Base-by-base conservation (phyloP, 139 green algal species). In the Auxenochlorella pyrenoidosa region DNA sequence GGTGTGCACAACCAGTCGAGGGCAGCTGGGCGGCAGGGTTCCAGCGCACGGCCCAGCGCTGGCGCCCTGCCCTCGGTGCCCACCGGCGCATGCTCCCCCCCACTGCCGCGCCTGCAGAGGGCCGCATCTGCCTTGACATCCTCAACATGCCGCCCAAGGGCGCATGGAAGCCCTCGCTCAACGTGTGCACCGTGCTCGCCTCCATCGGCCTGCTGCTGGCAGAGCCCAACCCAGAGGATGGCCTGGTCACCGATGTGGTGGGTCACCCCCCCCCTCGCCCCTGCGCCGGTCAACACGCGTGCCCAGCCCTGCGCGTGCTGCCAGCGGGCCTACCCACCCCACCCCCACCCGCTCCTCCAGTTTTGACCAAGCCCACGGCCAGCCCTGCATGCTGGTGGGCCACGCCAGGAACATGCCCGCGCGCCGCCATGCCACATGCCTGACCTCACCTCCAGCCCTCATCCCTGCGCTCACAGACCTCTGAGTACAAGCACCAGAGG, bases 111-210 rank as follows among this genome's bases (percentile, higher is more conserved):
- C 43, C n/a, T n/a, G 34, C 79, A 76, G 80, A 86, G 80, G 80
- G 80, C 30, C 83, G 84, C 59, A 88, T 88, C 73, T 88, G 84
- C 58, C 40, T 88, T 59, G 91, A 95, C 84, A 89, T 93, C 5
- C 86, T 97, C 5, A 94, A 96, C 82, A 90, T 93, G 88, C 92
- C 92, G 0, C 94, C 94, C 34, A 96, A 95, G 85, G 93, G 93
- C 21, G 79, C 81, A 12, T 96, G 94, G 94, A 87, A 82, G 40
- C 93, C 94, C 18, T 82, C 84, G 22, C 87, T 95, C 65, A 94
- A 92, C 85, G 47, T 94, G 59, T 12, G 43, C 51, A 94, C 87
- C 0, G 88, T 96, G 68, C 90, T 96, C 40, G 58, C 89, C 16
- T 91, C 79, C 75, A 87, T 96, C 3, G 86, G 91, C 75, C 83